phyloP scores from a whole-genome alignment of 768 basidiomycete species.

The Tulasnella sp. region DNA sequence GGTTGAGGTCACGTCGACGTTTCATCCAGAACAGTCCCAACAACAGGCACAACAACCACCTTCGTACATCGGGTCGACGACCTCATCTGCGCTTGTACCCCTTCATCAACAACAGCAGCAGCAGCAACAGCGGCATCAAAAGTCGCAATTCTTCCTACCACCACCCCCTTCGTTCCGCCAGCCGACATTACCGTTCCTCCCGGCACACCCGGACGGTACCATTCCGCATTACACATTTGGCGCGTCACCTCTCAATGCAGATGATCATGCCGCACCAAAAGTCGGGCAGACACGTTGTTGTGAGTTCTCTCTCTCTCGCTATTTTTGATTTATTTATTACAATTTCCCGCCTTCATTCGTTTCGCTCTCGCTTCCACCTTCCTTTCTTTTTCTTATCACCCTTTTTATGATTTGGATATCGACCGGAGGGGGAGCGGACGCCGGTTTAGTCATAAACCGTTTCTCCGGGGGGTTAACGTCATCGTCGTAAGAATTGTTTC shows the following conservation, averaged over 20 bases:
- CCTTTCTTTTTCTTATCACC: neutral
- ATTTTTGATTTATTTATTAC: neutral
- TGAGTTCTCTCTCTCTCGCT: neutral
- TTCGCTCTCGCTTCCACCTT: too few species aligned
- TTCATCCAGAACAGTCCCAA: neutral
- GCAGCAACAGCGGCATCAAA: neutral
- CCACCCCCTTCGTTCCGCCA: neutral
- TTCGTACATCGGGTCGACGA: neutral
- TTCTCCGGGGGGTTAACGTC: neutral
- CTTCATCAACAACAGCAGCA: neutral
- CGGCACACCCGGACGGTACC: neutral
- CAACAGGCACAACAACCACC: neutral
- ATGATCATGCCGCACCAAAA: constrained; percentile 6
- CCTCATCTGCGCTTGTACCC: neutral
- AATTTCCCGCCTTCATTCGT: neutral
- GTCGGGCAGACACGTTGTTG: constrained; percentile 18
- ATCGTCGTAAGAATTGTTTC: neutral
- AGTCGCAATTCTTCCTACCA: constrained; percentile 4
- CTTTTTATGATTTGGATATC: neutral
- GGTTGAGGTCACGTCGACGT: neutral
- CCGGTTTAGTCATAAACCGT: neutral
- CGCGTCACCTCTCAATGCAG: neutral
- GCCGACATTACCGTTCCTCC: neutral
- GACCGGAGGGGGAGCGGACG: neutral
- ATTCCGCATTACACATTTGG: constrained; percentile 13